Conservation (phyloP, 495 filamentous ascomycete species). For the Pseudomonodictys pantanalensis region DNA sequence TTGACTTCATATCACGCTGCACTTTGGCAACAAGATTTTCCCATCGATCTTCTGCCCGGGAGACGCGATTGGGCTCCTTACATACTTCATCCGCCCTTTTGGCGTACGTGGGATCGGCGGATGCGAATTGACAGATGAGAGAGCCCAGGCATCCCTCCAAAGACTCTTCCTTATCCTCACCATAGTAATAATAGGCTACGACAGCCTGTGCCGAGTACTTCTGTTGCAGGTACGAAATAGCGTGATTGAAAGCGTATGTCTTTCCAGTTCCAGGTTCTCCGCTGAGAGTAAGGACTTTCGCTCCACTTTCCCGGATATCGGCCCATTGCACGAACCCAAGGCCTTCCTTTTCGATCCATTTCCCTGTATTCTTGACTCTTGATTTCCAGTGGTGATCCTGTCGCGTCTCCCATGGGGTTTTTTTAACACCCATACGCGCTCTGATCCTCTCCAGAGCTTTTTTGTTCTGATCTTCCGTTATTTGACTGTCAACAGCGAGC, state of each 20-base stretch:
- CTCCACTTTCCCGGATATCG: background rate
- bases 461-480: background rate
- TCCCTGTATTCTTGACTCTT: no score
- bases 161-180: constrained; percentile 1
- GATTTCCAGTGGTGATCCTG: no score
- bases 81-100: background rate
- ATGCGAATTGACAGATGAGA: constrained; percentile 1
- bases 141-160: background rate
- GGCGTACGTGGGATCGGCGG: background rate
- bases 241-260: background rate
- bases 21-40: background rate
- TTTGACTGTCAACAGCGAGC: background rate
- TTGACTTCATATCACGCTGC: background rate
- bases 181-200: constrained; percentile 3
- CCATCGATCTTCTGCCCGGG: background rate
- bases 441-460: no score
- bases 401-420: no score
- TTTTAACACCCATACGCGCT: no score
- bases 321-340: background rate
- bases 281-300: background rate
- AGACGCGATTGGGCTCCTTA: background rate
- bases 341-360: no score
- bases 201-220: background rate
- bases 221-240: constrained; percentile 1
- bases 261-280: background rate